These are phyloP conservation scores for Lepiota venenata DNA, from an alignment of 768 basidiomycete genomes.

Conservation along the genomic window DNA sequence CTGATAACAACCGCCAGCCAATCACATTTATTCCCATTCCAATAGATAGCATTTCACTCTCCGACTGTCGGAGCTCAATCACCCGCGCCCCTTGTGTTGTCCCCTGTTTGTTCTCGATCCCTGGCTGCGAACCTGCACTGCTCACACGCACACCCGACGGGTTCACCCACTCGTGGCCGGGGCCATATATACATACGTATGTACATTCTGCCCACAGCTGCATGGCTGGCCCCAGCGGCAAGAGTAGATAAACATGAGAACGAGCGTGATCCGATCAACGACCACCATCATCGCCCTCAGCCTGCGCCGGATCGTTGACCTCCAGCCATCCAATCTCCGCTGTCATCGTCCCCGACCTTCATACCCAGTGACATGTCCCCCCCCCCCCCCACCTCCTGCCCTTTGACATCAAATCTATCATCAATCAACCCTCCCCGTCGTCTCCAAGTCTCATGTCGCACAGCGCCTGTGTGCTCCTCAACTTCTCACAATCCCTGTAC, in stretches of 20 bases:
- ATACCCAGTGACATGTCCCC: slow-evolving; percentile 2
- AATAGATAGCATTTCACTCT: slow-evolving; percentile 8
- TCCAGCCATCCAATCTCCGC: slow-evolving; percentile 11
- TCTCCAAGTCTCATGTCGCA: not conserved
- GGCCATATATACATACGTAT: too few species aligned
- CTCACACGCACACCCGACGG: not conserved
- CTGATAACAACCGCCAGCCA: slow-evolving; percentile 13
- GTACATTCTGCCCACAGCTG: too few species aligned
- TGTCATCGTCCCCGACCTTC: slow-evolving; percentile 5
- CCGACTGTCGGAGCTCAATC: slow-evolving; percentile 3
- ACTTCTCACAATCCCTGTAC: slow-evolving; percentile 1
- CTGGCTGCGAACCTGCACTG: too few species aligned
- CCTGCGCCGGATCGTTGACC: slow-evolving; percentile 5
- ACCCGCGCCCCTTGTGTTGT: not conserved
- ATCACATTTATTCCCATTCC: slow-evolving; percentile 19
- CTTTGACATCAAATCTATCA: not conserved
- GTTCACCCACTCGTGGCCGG: not conserved
- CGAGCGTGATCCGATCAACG: slow-evolving; percentile 12
- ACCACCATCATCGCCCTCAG: slow-evolving; percentile 4
- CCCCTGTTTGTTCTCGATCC: too few species aligned
- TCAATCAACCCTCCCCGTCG: not conserved
- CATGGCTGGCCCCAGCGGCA: too few species aligned
- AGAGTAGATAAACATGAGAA: not conserved
- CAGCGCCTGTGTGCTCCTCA: not conserved
- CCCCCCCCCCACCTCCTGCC: not conserved